These are phyloP conservation scores for Talaromyces borbonicus DNA, from an alignment of 495 filamentous ascomycete genomes.

Conservation along the genomic window DNA sequence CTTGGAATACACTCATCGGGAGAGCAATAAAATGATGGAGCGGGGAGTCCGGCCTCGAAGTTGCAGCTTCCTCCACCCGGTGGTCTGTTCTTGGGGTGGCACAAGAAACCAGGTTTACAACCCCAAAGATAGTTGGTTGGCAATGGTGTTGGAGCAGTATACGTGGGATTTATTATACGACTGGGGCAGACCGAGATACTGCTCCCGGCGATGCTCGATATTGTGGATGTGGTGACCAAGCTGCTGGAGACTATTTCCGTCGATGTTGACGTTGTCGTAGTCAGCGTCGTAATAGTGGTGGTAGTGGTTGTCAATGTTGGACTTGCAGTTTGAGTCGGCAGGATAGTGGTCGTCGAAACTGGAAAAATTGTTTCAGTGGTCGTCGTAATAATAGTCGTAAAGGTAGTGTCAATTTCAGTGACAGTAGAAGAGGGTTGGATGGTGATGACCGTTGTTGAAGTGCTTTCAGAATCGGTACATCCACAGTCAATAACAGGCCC, in stretches of 20 bases:
- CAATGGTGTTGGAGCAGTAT: conserved; percentile 15
- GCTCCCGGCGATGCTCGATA: conserved; percentile 12
- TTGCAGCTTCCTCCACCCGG: conserved; percentile 15
- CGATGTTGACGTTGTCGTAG: neutral
- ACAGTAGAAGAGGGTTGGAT: neutral
- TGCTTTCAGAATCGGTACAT: too few relatives aligned
- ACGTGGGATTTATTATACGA: conserved; percentile 22
- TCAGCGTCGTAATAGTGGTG: conserved; percentile 5
- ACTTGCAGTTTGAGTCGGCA: neutral
- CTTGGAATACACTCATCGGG: conserved; percentile 12
- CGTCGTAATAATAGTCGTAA: conserved; percentile 1
- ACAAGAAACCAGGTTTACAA: conserved; percentile 50
- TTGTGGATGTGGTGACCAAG: neutral
- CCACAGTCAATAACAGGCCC: too few relatives aligned
- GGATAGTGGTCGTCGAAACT: conserved; percentile 2
- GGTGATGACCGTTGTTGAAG: too few relatives aligned
- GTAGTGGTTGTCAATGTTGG: neutral
- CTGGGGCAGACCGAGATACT: conserved; percentile 24
- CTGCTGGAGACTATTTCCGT: neutral
- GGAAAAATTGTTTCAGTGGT: conserved; percentile 1
- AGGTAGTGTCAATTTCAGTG: neutral
- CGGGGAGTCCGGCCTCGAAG: conserved; percentile 12
- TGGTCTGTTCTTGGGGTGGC: conserved; percentile 22
- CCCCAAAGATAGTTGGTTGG: conserved; percentile 12
- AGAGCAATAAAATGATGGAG: conserved; percentile 12